Evolutionary conservation across 2,329 filamentous ascomycete species (phyloP).

Genomic region (Leptographium procerum): DNA sequence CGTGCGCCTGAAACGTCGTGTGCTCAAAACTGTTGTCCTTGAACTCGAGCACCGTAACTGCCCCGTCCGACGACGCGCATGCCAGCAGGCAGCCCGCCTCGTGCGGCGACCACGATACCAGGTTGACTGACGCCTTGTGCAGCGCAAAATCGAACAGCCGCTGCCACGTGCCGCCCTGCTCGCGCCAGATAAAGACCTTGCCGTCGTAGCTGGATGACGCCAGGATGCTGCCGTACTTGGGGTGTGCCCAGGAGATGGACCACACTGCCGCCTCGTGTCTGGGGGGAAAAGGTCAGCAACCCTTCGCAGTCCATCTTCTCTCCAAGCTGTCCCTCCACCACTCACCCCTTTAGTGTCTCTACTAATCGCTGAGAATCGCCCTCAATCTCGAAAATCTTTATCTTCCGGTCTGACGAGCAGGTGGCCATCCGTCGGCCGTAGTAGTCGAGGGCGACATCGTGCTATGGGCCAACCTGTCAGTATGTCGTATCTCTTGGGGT

Average conservation of each 20-base stretch:
- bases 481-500: neutral
- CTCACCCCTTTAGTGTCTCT: constrained; percentile 89
- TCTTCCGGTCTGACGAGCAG: constrained; percentile 94
- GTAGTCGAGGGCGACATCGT: constrained; percentile 97
- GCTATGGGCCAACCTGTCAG: constrained; percentile 36
- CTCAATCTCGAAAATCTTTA: constrained; percentile 98
- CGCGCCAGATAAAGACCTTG: constrained; percentile 97
- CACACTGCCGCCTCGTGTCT: constrained; percentile 96
- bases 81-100: constrained; percentile 91
- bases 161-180: constrained; percentile 66
- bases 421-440: constrained; percentile 93
- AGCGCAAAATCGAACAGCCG: constrained; percentile 86
- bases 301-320: neutral
- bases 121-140: constrained; percentile 94
- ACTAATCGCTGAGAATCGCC: constrained; percentile 80
- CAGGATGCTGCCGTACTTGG: constrained; percentile 96
- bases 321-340: neutral
- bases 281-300: constrained; percentile 2
- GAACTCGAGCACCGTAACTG: constrained; percentile 90
- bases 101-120: constrained; percentile 94
- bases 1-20: constrained; percentile 82
- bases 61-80: constrained; percentile 87
- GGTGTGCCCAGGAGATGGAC: constrained; percentile 96
- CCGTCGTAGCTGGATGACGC: constrained; percentile 94
- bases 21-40: constrained; percentile 79